Conservation (phyloP, 306 rosid species). For the Vigna hirtella region DNA sequence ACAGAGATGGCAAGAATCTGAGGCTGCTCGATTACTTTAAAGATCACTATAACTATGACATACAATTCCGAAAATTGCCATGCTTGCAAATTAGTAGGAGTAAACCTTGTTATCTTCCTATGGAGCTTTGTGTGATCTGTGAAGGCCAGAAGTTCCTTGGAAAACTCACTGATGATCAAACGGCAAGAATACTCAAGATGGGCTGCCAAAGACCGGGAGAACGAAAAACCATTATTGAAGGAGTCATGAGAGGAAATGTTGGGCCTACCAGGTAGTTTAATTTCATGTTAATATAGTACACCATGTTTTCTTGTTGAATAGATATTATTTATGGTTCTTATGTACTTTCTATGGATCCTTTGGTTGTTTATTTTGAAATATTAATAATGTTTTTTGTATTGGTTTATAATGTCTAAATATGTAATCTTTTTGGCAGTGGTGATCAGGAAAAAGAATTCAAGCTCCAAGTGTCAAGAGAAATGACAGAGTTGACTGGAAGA, state of each 20-base stretch:
- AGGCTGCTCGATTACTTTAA: constrained; percentile 85
- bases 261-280: constrained; percentile 85
- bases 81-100: constrained; percentile 96
- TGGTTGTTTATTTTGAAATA: constrained; percentile 22
- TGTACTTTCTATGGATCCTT: constrained; percentile 20
- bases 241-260: constrained; percentile 79
- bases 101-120: constrained; percentile 97
- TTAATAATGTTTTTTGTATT: constrained; percentile 5
- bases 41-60: constrained; percentile 92
- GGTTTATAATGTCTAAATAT: constrained; percentile 37
- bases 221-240: constrained; percentile 83
- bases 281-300: constrained; percentile 1
- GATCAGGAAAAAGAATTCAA: constrained; percentile 82
- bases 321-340: no score
- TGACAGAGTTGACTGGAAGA: constrained; percentile 89
- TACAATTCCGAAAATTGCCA: constrained; percentile 84
- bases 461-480: constrained; percentile 82
- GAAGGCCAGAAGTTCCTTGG: constrained; percentile 98
- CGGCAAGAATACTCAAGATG: constrained; percentile 94
- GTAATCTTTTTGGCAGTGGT: constrained; percentile 67
- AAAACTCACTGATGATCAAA: constrained; percentile 92
- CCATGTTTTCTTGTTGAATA: neutral
- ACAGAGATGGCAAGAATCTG: constrained; percentile 84
- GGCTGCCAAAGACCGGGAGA: constrained; percentile 93
- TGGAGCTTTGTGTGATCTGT: constrained; percentile 97